These are phyloP conservation scores for Colletotrichum magnum DNA, from an alignment of 2,329 filamentous ascomycete genomes.

Conservation along the genomic window DNA sequence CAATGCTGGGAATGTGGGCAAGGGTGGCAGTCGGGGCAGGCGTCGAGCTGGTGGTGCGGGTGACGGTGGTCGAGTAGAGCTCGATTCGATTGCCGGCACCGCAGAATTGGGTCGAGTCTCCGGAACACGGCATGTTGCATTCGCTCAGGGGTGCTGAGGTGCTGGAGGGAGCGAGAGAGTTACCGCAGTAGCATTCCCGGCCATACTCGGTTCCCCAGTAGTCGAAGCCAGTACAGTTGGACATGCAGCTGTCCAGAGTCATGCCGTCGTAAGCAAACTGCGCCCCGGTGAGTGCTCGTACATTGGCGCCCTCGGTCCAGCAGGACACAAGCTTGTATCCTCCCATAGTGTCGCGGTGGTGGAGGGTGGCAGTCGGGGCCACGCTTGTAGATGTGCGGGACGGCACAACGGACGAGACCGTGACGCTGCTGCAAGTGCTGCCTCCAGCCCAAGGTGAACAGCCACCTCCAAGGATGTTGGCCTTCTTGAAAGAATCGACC, in stretches of 20 bases:
- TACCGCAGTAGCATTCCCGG: slow-evolving; percentile 67
- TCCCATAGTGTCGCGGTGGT: slow-evolving; percentile 56
- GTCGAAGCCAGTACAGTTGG: slow-evolving; percentile 60
- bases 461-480: slow-evolving; percentile 58
- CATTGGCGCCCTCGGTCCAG: slow-evolving; percentile 64
- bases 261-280: slow-evolving; percentile 62
- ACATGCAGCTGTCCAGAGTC: slow-evolving; percentile 64
- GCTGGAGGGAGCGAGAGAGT: slow-evolving; percentile 48
- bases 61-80: slow-evolving; percentile 58
- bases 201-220: slow-evolving; percentile 68
- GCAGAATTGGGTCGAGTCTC: slow-evolving; percentile 58
- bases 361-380: slow-evolving; percentile 49
- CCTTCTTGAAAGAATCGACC: slow-evolving; percentile 64
- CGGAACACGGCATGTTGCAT: slow-evolving; percentile 58
- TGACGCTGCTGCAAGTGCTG: slow-evolving; percentile 45
- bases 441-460: slow-evolving; percentile 58
- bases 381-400: slow-evolving; percentile 46
- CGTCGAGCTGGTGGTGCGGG: slow-evolving; percentile 45
- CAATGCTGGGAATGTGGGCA: slow-evolving; percentile 50
- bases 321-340: slow-evolving; percentile 74
- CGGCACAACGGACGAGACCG: slow-evolving; percentile 32
- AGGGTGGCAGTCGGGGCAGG: slow-evolving; percentile 52
- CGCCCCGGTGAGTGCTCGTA: slow-evolving; percentile 59
- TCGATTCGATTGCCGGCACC: slow-evolving; percentile 60
- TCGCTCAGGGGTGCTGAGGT: slow-evolving; percentile 48